Evolutionary conservation across 345 rosid species (phyloP).

Genomic region (Syzygium aqueum): DNA sequence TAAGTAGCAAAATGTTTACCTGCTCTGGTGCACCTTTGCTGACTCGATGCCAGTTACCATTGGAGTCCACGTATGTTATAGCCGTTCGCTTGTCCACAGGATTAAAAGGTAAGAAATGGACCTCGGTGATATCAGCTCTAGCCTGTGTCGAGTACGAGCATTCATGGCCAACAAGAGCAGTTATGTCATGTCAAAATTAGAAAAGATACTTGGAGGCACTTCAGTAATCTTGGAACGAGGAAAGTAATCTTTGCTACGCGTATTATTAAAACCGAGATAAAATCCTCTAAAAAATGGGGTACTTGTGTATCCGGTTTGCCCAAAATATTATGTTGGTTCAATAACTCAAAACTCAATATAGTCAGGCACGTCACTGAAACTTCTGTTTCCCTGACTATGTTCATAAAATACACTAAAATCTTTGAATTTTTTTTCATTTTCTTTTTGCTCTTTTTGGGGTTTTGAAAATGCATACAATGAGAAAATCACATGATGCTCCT

Average conservation of each 20-base stretch:
- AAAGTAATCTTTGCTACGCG: background rate
- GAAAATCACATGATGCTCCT: background rate
- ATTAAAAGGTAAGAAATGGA: conserved; percentile 79
- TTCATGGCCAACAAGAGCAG: background rate
- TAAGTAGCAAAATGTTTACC: conserved; percentile 15
- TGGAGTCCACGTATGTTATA: conserved; percentile 58
- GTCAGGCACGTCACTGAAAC: background rate
- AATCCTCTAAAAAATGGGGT: background rate
- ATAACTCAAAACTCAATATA: background rate
- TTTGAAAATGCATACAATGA: background rate
- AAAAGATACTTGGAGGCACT: background rate
- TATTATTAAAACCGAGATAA: background rate
- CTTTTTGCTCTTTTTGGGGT: background rate
- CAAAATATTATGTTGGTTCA: background rate
- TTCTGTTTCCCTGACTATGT: background rate
- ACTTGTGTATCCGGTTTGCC: background rate
- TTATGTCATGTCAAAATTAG: background rate
- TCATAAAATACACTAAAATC: background rate
- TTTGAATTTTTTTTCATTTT: background rate
- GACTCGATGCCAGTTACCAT: conserved; percentile 65
- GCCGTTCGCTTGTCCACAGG: conserved; percentile 91
- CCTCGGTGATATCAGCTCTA: conserved; percentile 62
- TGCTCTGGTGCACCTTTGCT: conserved; percentile 92
- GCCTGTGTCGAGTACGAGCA: conserved; percentile 18
- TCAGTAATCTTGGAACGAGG: background rate